These are phyloP conservation scores for Jatropha curcas DNA, from an alignment of 345 rosid genomes.

Conservation along the genomic window DNA sequence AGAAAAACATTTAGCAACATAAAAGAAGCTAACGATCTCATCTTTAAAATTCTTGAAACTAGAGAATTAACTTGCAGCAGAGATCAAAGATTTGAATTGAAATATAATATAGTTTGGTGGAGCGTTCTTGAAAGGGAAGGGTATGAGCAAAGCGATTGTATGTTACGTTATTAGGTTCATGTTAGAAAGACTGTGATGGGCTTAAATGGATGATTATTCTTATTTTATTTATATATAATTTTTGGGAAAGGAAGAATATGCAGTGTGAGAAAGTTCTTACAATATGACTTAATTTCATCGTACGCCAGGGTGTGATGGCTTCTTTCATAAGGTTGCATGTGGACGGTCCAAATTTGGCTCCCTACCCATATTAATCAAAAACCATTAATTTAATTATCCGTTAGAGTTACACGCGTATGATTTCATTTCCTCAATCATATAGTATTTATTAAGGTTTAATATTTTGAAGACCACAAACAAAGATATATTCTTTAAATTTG, in stretches of 20 bases:
- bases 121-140: not conserved
- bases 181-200: conserved; percentile 11
- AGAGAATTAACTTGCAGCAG: not conserved
- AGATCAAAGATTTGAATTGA: conserved; percentile 1
- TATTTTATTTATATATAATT: too few relatives aligned
- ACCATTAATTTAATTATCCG: not conserved
- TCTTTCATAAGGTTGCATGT: conserved; percentile 31
- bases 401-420: too few relatives aligned
- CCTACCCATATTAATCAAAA: conserved; percentile 15
- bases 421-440: too few relatives aligned
- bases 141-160: not conserved
- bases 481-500: too few relatives aligned
- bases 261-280: too few relatives aligned
- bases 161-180: conserved; percentile 34
- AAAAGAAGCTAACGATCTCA: not conserved
- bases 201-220: not conserved
- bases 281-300: too few relatives aligned
- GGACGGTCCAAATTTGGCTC: conserved; percentile 28
- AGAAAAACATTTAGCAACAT: conserved; percentile 17
- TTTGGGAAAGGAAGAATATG: too few relatives aligned
- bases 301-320: conserved; percentile 9
- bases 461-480: too few relatives aligned
- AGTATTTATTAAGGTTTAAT: too few relatives aligned
- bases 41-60: conserved; percentile 2
- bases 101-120: not conserved